phyloP scores from a whole-genome alignment of 805 yeast genomes.

The Saccharomycopsis fodiens region DNA sequence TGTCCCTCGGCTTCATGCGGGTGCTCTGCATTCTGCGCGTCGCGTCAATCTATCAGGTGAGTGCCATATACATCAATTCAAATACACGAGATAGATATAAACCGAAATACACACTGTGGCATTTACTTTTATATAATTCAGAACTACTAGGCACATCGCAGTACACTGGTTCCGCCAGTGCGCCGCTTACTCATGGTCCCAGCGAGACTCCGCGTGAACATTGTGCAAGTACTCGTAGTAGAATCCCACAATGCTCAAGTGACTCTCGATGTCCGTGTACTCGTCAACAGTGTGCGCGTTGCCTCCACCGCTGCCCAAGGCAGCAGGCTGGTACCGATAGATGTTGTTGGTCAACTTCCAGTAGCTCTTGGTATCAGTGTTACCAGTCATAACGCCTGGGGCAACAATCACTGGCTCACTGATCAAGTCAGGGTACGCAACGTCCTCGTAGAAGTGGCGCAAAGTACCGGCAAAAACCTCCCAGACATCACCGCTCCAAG shows the following conservation, averaged over 20 bases:
- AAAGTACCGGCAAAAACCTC: conserved; percentile 53
- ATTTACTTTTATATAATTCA: background rate
- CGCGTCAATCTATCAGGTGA: no score
- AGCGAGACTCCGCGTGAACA: conserved; percentile 26
- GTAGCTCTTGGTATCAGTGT: conserved; percentile 63
- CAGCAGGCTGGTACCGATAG: conserved; percentile 47
- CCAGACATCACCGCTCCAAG: conserved; percentile 42
- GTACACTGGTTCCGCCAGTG: background rate
- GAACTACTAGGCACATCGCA: no score
- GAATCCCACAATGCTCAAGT: conserved; percentile 51
- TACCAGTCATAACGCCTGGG: conserved; percentile 58
- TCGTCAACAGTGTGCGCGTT: conserved; percentile 61
- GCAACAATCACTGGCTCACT: conserved; percentile 34
- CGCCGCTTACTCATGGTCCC: conserved; percentile 8
- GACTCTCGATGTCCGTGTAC: conserved; percentile 43
- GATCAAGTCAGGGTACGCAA: conserved; percentile 29
- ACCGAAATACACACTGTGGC: background rate
- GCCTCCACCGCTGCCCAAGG: background rate
- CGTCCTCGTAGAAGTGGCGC: conserved; percentile 53
- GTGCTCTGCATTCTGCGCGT: no score
- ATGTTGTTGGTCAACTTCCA: conserved; percentile 57
- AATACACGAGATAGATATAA: background rate
- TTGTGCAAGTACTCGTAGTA: conserved; percentile 44
- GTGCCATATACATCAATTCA: background rate
- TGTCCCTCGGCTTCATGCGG: no score